A percentile compares a stretch with the other conserved stretches of the same genome.
phyloP scores from a whole-genome alignment of 208 protist species.

The Plasmodiophora brassicae region DNA sequence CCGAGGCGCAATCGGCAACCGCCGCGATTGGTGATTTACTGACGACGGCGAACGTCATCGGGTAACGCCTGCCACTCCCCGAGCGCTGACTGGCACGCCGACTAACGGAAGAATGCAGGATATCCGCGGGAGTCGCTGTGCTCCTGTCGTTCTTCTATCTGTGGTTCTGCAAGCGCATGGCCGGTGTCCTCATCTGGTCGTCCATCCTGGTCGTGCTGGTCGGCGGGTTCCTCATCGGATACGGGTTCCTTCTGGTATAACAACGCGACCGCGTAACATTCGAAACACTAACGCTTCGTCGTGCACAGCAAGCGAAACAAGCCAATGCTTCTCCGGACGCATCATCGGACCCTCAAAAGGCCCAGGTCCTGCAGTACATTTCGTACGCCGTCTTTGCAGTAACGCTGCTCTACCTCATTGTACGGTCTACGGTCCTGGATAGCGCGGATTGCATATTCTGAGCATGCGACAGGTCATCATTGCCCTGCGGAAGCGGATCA shows the following conservation, averaged over 20 bases:
- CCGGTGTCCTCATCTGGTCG: background rate
- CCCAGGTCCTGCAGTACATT: background rate
- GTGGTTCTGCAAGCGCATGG: background rate
- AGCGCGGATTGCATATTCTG: background rate
- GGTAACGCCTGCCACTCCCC: background rate
- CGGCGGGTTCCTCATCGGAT: background rate
- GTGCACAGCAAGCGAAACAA: background rate
- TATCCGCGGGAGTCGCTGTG: background rate
- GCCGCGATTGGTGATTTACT: background rate
- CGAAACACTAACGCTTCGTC: too few species aligned
- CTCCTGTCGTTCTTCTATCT: background rate
- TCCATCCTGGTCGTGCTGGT: background rate
- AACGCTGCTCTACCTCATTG: background rate
- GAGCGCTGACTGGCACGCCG: too few species aligned
- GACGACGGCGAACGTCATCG: background rate
- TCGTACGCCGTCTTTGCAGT: background rate
- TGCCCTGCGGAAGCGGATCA: constrained; percentile 34
- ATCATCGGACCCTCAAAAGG: background rate
- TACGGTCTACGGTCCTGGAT: background rate
- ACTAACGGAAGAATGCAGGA: background rate
- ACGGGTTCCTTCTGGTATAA: background rate
- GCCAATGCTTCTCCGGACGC: background rate
- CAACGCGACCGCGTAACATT: background rate
- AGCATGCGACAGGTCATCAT: constrained; percentile 19
- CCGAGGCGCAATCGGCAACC: background rate